Base-by-base conservation (phyloP, 1,284 basidiomycete species). In the Pseudozyma tsukubaensis region DNA sequence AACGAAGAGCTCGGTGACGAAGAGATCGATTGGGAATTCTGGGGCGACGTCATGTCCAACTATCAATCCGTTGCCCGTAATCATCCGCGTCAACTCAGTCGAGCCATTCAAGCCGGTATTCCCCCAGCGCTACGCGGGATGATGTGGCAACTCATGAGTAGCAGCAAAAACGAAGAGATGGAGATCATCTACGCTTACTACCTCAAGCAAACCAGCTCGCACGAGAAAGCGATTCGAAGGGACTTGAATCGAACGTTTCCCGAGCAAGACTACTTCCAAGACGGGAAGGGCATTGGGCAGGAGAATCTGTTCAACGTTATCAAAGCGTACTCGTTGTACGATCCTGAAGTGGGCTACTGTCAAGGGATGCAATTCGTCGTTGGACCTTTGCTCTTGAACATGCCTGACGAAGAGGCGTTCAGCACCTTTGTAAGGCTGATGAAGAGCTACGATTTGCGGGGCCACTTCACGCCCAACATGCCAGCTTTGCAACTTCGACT, bases 381-480 rank as follows among this genome's bases (percentile, higher is more conserved):
- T 3, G 97, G 96, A 0, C 92, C 96, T 24, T 86, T 99, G 18
- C 86, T 99, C 19, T 87, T 99, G 29, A 97, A 98, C 81, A 83
- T 83, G 82, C 82, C 82, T 5, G 82, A 82, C 34, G 82, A 83
- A 52, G 96, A 99, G 85, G 96, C 96, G 0, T 99, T 99, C 84
- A 94, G 91, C 76, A 89, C 98, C 5, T 89, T 99, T 16, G 94
- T 97, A n/a, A 88, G 96, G 59, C 86, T 99, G n/a, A 99, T 99
- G 96, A 89, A 97, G 75, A 92, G 93, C 4, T 99, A 99, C 84
- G 95, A 96, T 83, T 88, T 99, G 3, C 90, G 96, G 50, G 94
- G 94, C 0, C 96, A 98, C 85, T 99, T 94, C 86, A 88, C 97
- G 14, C 95, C 96, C 7, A 95, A 99, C 79, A 99, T 99, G 96